Evolutionary conservation across 1,139 yeast genomes (phyloP).

Genomic region (Candida sp.): DNA sequence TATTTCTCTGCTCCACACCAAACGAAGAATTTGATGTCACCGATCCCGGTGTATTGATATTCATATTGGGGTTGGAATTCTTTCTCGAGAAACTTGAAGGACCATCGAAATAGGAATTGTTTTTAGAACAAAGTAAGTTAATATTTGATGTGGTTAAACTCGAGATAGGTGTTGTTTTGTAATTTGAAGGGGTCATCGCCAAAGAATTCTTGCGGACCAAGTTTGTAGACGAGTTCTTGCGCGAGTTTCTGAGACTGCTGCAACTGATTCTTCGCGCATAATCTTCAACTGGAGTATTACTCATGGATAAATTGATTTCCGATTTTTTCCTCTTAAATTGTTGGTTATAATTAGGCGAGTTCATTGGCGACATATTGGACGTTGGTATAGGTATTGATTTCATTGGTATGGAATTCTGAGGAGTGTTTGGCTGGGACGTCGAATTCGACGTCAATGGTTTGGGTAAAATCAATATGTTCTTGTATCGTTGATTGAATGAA

Average conservation of each 20-base stretch:
- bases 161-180: not conserved
- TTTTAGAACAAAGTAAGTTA: conserved; percentile 24
- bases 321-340: conserved; percentile 44
- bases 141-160: conserved; percentile 13
- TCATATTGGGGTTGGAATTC: conserved; percentile 1
- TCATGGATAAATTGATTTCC: conserved; percentile 19
- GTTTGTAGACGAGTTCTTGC: conserved; percentile 1
- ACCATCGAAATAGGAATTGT: conserved; percentile 25
- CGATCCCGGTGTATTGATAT: conserved; percentile 21
- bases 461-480: conserved; percentile 42
- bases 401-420: conserved; percentile 7
- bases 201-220: conserved; percentile 1
- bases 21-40: conserved; percentile 18
- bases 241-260: not conserved
- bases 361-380: conserved; percentile 8
- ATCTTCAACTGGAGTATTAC: conserved; percentile 1
- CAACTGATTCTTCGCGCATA: conserved; percentile 1
- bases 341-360: conserved; percentile 32
- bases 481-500: conserved; percentile 19
- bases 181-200: not conserved
- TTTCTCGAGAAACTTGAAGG: conserved; percentile 11
- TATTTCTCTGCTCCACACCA: conserved; percentile 3
- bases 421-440: conserved; percentile 7
- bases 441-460: conserved; percentile 19
- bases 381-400: conserved; percentile 12